A percentile compares a stretch with the other conserved stretches of the same genome.
Conservation (phyloP, 2,329 filamentous ascomycete species). For the Pseudogymnoascus sp. region DNA sequence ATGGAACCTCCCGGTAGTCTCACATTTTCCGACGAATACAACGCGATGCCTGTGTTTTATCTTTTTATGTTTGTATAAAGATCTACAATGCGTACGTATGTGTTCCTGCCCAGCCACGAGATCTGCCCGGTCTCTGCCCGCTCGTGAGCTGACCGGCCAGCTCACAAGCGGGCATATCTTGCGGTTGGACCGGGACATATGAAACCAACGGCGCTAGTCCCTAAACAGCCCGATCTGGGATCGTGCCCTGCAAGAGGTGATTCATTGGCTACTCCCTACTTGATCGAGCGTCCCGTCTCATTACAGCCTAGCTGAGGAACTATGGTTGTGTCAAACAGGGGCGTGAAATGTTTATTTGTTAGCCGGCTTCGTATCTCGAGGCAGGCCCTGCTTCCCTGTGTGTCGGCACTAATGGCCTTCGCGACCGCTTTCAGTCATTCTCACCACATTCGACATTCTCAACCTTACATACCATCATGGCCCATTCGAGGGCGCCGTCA, state of each 20-base stretch:
- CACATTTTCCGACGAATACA: not conserved
- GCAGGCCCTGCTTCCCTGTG: not conserved
- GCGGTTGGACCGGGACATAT: not conserved
- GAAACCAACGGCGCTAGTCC: not conserved
- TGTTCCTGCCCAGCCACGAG: too few species aligned
- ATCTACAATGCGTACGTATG: not conserved
- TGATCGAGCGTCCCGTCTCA: not conserved
- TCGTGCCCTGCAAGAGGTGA: not conserved
- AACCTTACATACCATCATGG: not conserved
- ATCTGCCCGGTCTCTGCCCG: too few species aligned
- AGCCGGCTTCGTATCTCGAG: not conserved
- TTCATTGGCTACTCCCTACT: not conserved
- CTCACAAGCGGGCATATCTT: too few species aligned
- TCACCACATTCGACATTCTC: not conserved
- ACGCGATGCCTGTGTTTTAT: not conserved
- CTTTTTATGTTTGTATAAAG: not conserved
- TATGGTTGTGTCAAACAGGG: not conserved
- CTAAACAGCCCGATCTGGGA: not conserved
- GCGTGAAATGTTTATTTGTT: not conserved
- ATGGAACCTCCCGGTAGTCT: not conserved
- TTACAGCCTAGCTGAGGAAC: not conserved
- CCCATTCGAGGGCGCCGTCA: not conserved
- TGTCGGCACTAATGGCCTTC: not conserved
- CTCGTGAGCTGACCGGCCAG: too few species aligned
- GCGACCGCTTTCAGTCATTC: not conserved